phyloP scores from a whole-genome alignment of 257 asterid species.

The Handroanthus guayacan region DNA sequence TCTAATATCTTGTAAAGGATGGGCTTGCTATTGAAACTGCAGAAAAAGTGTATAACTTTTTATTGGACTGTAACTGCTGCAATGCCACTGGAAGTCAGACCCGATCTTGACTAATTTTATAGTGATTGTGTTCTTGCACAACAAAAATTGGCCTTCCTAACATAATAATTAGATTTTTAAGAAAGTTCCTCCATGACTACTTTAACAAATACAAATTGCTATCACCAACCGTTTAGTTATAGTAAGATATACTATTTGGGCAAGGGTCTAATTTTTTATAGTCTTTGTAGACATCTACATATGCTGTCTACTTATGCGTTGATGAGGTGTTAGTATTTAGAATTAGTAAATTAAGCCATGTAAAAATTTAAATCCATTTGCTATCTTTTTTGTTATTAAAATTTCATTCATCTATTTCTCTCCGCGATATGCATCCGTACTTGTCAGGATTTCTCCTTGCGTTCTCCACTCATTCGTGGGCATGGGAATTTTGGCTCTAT shows the following conservation, averaged over 20 bases:
- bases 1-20: conserved; percentile 7
- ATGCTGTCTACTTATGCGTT: conserved; percentile 27
- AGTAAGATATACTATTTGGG: conserved; percentile 5
- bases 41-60: neutral
- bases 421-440: conserved; percentile 13
- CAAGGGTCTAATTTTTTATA: neutral
- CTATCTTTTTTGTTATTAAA: neutral
- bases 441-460: conserved; percentile 93
- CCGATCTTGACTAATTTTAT: conserved; percentile 11
- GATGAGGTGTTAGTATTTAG: conserved; percentile 14
- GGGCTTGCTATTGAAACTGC: neutral
- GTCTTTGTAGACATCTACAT: conserved; percentile 17
- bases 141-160: neutral
- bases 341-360: neutral
- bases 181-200: neutral
- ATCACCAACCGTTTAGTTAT: neutral
- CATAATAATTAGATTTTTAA: neutral
- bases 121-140: neutral
- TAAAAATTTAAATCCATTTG: neutral
- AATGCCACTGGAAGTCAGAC: conserved; percentile 1
- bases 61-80: conserved; percentile 8
- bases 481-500: conserved; percentile 98
- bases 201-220: conserved; percentile 12
- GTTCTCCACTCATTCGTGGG: conserved; percentile 93
- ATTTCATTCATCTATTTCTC: conserved; percentile 28